These are phyloP conservation scores for Talaromyces verruculosus DNA, from an alignment of 2,329 filamentous ascomycete genomes.

Conservation along the genomic window DNA sequence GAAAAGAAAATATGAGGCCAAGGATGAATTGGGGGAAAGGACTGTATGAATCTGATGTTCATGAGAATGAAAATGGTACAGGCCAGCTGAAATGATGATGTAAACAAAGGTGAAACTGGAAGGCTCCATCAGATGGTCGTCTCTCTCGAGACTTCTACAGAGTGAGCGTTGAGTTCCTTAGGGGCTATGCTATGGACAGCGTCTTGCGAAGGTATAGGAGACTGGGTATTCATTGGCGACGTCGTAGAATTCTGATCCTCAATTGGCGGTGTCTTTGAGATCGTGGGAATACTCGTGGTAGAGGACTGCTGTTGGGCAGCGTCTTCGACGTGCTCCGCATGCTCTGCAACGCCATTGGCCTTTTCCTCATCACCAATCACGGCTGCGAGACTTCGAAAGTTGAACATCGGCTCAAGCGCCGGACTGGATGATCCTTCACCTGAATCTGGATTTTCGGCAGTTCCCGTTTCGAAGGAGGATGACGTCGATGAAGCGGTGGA, in stretches of 20 bases:
- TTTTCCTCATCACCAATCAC: conserved; percentile 71
- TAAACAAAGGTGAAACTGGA: background rate
- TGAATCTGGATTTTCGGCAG: conserved; percentile 43
- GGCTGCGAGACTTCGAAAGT: conserved; percentile 82
- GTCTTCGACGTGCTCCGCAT: conserved; percentile 39
- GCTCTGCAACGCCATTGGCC: conserved; percentile 31
- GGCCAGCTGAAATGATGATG: conserved; percentile 10
- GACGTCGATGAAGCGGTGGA: conserved; percentile 83
- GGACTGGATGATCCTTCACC: conserved; percentile 53
- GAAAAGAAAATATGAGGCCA: background rate
- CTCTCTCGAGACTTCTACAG: conserved; percentile 36
- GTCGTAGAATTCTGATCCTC: conserved; percentile 20
- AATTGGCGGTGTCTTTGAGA: conserved; percentile 24
- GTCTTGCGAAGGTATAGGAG: conserved; percentile 21
- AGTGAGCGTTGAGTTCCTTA: conserved; percentile 40
- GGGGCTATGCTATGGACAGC: conserved; percentile 27
- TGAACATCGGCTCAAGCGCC: conserved; percentile 77
- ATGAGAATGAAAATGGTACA: background rate
- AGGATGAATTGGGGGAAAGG: background rate
- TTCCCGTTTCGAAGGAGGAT: conserved; percentile 69
- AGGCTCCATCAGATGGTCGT: conserved; percentile 28
- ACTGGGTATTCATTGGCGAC: conserved; percentile 19
- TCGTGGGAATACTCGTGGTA: conserved; percentile 17
- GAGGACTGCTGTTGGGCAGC: conserved; percentile 22
- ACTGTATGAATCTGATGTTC: background rate